phyloP scores from a whole-genome alignment of 1,284 basidiomycete genomes.

The Trametes versicolor region DNA sequence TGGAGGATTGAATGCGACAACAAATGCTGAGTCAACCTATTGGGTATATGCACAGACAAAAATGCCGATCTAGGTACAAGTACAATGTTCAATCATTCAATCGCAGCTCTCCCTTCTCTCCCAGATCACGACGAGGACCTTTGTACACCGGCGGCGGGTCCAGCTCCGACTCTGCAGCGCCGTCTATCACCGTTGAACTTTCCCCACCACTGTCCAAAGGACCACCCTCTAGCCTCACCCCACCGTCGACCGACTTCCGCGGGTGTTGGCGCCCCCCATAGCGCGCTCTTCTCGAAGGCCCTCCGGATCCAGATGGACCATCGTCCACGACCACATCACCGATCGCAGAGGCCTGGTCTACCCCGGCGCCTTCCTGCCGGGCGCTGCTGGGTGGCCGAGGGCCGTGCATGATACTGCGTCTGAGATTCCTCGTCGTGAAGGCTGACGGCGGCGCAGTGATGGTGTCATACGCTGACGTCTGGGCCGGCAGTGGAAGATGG shows the following conservation, averaged over 20 bases:
- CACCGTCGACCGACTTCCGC: constrained; percentile 5
- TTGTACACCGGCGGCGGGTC: neutral
- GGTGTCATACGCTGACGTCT: neutral
- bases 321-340: neutral
- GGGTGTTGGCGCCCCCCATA: neutral
- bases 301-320: neutral
- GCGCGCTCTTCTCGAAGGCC: neutral
- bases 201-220: neutral
- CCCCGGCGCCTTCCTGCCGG: neutral
- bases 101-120: neutral
- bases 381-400: neutral
- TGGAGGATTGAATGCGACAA: too few species aligned
- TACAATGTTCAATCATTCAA: too few species aligned
- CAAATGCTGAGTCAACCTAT: too few species aligned
- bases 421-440: neutral
- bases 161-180: neutral
- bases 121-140: neutral
- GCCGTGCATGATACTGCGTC: constrained; percentile 4
- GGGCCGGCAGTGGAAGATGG: neutral
- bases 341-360: neutral
- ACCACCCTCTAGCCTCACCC: constrained; percentile 7
- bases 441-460: constrained; percentile 12
- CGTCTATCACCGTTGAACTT: neutral
- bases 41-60: too few species aligned
- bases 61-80: too few species aligned